Percentiles rank a stretch among this genome's conserved stretches.
phyloP scores from a whole-genome alignment of 1,139 yeast genomes.

The Magnusiomyces paraingens region DNA sequence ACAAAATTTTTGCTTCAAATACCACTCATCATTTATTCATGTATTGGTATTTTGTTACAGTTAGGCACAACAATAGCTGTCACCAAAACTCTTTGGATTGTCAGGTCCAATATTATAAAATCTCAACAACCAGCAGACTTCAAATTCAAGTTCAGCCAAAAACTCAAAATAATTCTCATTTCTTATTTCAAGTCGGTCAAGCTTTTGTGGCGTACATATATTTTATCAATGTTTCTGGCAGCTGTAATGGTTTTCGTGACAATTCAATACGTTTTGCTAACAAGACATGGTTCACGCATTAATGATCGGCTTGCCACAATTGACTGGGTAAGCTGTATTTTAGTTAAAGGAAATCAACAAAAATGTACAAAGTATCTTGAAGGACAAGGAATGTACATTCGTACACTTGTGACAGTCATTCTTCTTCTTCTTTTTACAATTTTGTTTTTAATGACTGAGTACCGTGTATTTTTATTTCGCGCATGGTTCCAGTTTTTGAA shows the following conservation, averaged over 20 bases:
- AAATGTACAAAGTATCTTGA: conserved; percentile 9
- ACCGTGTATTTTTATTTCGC: conserved; percentile 12
- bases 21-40: conserved; percentile 12
- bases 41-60: conserved; percentile 11
- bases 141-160: not conserved
- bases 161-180: conserved; percentile 2
- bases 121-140: conserved; percentile 8
- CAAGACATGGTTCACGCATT: not conserved
- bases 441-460: conserved; percentile 14
- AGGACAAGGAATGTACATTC: conserved; percentile 13
- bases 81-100: conserved; percentile 10
- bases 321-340: conserved; percentile 15
- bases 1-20: conserved; percentile 11
- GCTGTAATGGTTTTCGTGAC: conserved; percentile 16
- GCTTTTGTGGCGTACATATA: conserved; percentile 20
- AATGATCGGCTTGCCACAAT: conserved; percentile 13
- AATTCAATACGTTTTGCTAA: conserved; percentile 11
- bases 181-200: conserved; percentile 15
- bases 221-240: conserved; percentile 16
- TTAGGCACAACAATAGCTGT: conserved; percentile 14
- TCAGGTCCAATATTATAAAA: conserved; percentile 4
- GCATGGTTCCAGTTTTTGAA: conserved; percentile 12
- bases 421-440: conserved; percentile 11
- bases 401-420: conserved; percentile 12
- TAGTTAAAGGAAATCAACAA: not conserved